phyloP scores from a whole-genome alignment of 768 basidiomycete species.

The Glaciozyma antarctica region DNA sequence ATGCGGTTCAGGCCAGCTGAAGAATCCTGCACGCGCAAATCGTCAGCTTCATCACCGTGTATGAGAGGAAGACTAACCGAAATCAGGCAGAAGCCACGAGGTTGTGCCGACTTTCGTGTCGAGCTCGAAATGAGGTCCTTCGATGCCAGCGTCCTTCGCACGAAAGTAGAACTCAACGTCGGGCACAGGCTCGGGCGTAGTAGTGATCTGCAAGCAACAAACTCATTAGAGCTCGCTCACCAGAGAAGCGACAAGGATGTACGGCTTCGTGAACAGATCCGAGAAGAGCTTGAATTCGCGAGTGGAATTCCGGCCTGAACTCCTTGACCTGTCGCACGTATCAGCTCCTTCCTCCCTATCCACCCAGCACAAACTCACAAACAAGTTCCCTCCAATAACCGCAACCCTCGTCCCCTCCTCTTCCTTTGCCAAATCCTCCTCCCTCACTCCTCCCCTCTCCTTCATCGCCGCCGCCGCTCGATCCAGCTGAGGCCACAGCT shows the following conservation, averaged over 20 bases:
- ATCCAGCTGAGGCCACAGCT: not conserved
- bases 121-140: not conserved
- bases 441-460: not conserved
- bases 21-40: not conserved
- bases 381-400: not conserved
- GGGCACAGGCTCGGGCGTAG: not conserved
- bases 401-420: not conserved
- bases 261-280: not conserved
- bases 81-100: not conserved
- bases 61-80: not conserved
- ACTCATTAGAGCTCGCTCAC: no score
- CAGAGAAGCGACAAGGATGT: no score
- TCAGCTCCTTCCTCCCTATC: not conserved
- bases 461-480: not conserved
- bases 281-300: not conserved
- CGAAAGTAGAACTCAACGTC: constrained; percentile 2
- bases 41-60: no score
- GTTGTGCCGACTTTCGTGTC: not conserved
- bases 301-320: not conserved
- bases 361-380: not conserved
- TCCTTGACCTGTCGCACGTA: not conserved
- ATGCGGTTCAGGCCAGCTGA: not conserved
- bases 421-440: not conserved
- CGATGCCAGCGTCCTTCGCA: not conserved
- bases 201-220: not conserved